Base-by-base conservation (phyloP, 192 early-diverging fungal species). In the Rhizoclosmatium globosum region DNA sequence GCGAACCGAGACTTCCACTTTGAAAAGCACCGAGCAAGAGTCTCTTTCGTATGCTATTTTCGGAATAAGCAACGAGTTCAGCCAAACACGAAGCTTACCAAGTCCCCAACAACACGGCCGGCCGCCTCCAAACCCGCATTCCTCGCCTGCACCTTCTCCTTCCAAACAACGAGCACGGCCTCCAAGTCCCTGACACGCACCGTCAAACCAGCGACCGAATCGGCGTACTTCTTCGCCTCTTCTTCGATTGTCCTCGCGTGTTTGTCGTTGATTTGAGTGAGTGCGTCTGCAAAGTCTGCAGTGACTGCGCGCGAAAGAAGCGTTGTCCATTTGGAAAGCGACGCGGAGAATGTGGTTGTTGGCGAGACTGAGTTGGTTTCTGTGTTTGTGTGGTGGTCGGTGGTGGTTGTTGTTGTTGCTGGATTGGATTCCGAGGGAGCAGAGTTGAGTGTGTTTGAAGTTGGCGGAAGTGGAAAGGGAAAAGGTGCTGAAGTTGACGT, bases 1-100 rank as follows among this genome's bases (percentile, higher is more conserved):
- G 64, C 64, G 43, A 81, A 71, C 69, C 76, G 79, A 21, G 79
- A n/a, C 6, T 80, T 70, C 85, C 85, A 86, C 42, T 70, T 72
- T 3, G 64, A 44, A 75, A 85, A 81, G 41, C 7, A 62, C 3
- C 21, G 17, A 38, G 47, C 60, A 2, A 62, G 70, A 3, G 75
- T n/a, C 7, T 9, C 17, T 68, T 68, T 59, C 47, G 4, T 59
- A 19, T 38, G 4, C 70, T 50, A 64, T 64, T 42, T 23, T 39
- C 39, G 11, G 13, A n/a, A 57, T n/a, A 57, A 57, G n/a, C 15
- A 66, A 38, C 31, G 21, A 66, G n/a, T n/a, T n/a, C n/a, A n/a
- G n/a, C n/a, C 3, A 21, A 13, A 70, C 11, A 47, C 23, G 42
- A 44, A 73, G n/a, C 53, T 56, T 47, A 44, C 69, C 71, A 76